Conservation (phyloP, 75 land plant genomes). For the Picea sitchensis region DNA sequence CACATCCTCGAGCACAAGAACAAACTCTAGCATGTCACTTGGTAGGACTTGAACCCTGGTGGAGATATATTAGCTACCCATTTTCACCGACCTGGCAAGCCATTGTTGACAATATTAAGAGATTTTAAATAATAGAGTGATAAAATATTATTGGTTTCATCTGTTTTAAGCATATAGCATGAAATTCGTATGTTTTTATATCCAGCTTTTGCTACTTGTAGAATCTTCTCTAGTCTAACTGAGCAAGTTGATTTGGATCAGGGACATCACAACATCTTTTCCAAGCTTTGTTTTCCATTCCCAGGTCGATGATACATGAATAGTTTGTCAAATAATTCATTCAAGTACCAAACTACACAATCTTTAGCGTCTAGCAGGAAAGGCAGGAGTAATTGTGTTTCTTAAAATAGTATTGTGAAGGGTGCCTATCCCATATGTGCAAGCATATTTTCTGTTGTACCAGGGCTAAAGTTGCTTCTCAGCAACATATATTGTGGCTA, state of each 20-base stretch:
- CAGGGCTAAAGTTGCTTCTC: not conserved
- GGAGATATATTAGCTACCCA: too few relatives aligned
- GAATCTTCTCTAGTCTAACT: not conserved
- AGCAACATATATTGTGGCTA: not conserved
- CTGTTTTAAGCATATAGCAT: not conserved
- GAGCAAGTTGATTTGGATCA: constrained; percentile 16
- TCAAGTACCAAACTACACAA: not conserved
- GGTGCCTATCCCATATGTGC: constrained; percentile 1
- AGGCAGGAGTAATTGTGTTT: not conserved
- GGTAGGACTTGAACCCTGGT: too few relatives aligned
- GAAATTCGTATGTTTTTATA: not conserved
- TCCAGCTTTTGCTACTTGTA: not conserved
- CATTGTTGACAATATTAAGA: too few relatives aligned
- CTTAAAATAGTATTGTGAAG: not conserved
- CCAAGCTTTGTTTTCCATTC: constrained; percentile 81
- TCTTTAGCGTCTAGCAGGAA: not conserved
- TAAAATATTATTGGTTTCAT: not conserved
- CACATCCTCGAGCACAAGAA: too few relatives aligned
- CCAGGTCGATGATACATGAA: constrained; percentile 63
- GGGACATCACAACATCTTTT: constrained; percentile 77
- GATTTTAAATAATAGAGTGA: too few relatives aligned
- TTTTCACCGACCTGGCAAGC: too few relatives aligned
- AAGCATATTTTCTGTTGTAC: not conserved
- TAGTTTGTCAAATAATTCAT: not conserved
- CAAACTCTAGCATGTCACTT: too few relatives aligned